Evolutionary conservation across 2,329 filamentous ascomycete genomes (phyloP).

Genomic region (Sporothrix dimorphospora): DNA sequence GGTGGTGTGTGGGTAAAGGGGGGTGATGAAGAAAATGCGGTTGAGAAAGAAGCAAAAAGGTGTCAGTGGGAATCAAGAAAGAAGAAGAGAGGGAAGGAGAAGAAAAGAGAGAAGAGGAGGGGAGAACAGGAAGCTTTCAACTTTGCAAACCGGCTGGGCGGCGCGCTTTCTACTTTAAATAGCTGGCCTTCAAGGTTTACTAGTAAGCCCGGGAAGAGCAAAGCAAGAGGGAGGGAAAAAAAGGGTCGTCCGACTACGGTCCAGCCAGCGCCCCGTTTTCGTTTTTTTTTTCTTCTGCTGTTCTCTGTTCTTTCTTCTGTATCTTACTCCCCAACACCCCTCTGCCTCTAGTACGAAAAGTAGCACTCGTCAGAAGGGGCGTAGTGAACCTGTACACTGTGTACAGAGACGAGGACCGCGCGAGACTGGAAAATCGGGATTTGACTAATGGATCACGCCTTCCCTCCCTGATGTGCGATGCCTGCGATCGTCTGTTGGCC

Average conservation of each 20-base stretch:
- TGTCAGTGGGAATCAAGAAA: conserved; percentile 10
- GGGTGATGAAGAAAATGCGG: conserved; percentile 7
- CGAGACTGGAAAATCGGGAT: conserved; percentile 24
- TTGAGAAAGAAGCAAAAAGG: neutral
- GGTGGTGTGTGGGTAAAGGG: conserved; percentile 16
- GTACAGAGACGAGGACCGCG: neutral
- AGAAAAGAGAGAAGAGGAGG: conserved; percentile 14
- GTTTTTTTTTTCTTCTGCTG: neutral
- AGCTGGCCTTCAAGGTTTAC: conserved; percentile 1
- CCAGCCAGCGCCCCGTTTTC: conserved; percentile 5
- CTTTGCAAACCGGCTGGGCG: neutral
- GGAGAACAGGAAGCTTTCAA: conserved; percentile 4
- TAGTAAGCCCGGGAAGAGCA: neutral
- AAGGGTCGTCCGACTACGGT: conserved; percentile 22
- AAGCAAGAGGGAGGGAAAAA: conserved; percentile 14
- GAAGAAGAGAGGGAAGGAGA: neutral
- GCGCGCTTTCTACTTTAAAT: conserved; percentile 24
- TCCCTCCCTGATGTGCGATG: conserved; percentile 23
- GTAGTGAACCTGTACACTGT: neutral
- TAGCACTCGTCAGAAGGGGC: neutral
- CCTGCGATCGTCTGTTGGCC: neutral
- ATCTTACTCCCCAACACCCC: neutral
- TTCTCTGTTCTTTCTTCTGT: conserved; percentile 5
- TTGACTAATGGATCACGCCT: conserved; percentile 35
- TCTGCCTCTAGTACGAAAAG: conserved; percentile 14